A percentile compares a stretch with the other conserved stretches of the same genome.
These are phyloP conservation scores for Arabidopsis thaliana DNA, from an alignment of 345 rosid species.

Conservation along the genomic window DNA sequence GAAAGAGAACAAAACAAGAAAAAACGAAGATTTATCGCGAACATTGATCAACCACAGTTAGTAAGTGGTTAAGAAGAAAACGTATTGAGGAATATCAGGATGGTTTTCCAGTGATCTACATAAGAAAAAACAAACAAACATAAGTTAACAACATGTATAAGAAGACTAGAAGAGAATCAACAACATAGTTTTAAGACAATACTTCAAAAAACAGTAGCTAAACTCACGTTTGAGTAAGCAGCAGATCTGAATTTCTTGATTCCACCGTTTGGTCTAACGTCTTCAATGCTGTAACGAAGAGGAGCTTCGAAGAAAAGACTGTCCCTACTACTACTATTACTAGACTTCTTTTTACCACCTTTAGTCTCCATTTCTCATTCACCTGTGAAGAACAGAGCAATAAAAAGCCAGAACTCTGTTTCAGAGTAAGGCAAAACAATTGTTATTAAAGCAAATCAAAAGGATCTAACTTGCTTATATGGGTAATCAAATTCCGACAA, in stretches of 20 bases:
- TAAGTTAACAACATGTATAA: not conserved
- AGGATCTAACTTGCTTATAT: not conserved
- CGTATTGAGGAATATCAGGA: slow-evolving; percentile 53
- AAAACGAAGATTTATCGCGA: not conserved
- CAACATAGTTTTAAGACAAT: not conserved
- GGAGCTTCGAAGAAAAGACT: slow-evolving; percentile 84
- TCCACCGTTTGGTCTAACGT: slow-evolving; percentile 88
- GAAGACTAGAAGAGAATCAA: not conserved
- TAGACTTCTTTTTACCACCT: slow-evolving; percentile 80
- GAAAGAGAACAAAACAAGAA: slow-evolving; percentile 26
- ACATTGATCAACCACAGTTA: slow-evolving; percentile 41
- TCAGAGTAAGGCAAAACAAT: not conserved
- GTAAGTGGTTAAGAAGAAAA: slow-evolving; percentile 43
- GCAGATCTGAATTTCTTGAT: slow-evolving; percentile 92
- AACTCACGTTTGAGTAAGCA: slow-evolving; percentile 89
- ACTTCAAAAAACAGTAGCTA: not conserved
- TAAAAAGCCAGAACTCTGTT: not conserved
- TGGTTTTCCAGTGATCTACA: slow-evolving; percentile 75
- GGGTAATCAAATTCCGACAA: not conserved
- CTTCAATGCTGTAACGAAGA: slow-evolving; percentile 91
- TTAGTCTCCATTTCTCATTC: slow-evolving; percentile 88
- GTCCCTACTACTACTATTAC: slow-evolving; percentile 45
- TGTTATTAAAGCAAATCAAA: not conserved
- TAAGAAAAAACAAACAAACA: slow-evolving; percentile 12
- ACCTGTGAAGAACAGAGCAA: slow-evolving; percentile 40